Percentiles rank a stretch among this genome's conserved stretches.
These are phyloP conservation scores for Astrocystis sublimbata DNA, from an alignment of 495 filamentous ascomycete genomes.

Conservation along the genomic window DNA sequence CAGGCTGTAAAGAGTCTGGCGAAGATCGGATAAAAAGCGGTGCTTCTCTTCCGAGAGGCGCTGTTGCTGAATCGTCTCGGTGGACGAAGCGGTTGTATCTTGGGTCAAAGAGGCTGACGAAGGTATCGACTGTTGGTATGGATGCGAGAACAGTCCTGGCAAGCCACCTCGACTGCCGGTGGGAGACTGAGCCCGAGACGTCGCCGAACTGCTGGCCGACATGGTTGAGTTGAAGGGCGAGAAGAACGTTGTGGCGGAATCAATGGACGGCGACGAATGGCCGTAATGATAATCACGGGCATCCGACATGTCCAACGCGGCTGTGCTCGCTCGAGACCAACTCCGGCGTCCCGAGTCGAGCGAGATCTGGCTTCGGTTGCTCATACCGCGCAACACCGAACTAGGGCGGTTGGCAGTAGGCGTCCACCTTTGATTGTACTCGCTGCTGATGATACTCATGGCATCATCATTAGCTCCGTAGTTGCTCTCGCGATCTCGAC, in stretches of 20 bases:
- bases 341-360: slow-evolving; percentile 67
- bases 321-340: slow-evolving; percentile 54
- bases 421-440: slow-evolving; percentile 42
- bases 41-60: slow-evolving; percentile 53
- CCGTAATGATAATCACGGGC: slow-evolving; percentile 69
- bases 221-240: slow-evolving; percentile 72
- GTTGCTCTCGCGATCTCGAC: slow-evolving; percentile 44
- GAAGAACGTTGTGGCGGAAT: slow-evolving; percentile 84
- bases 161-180: slow-evolving; percentile 55
- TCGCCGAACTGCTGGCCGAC: slow-evolving; percentile 60
- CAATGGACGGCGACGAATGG: slow-evolving; percentile 69
- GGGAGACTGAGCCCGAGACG: slow-evolving; percentile 56
- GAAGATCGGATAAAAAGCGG: slow-evolving; percentile 72
- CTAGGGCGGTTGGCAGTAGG: slow-evolving; percentile 35
- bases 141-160: slow-evolving; percentile 46
- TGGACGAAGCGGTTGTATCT: slow-evolving; percentile 59
- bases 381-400: slow-evolving; percentile 49
- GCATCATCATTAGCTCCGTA: slow-evolving; percentile 51
- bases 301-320: slow-evolving; percentile 64
- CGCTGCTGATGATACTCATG: slow-evolving; percentile 58
- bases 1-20: slow-evolving; percentile 77
- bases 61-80: slow-evolving; percentile 60
- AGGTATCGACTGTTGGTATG: slow-evolving; percentile 41
- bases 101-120: slow-evolving; percentile 44
- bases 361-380: slow-evolving; percentile 64